These are phyloP conservation scores for Furcasterigmium furcatum DNA, from an alignment of 2,329 filamentous ascomycete species.

Conservation along the genomic window DNA sequence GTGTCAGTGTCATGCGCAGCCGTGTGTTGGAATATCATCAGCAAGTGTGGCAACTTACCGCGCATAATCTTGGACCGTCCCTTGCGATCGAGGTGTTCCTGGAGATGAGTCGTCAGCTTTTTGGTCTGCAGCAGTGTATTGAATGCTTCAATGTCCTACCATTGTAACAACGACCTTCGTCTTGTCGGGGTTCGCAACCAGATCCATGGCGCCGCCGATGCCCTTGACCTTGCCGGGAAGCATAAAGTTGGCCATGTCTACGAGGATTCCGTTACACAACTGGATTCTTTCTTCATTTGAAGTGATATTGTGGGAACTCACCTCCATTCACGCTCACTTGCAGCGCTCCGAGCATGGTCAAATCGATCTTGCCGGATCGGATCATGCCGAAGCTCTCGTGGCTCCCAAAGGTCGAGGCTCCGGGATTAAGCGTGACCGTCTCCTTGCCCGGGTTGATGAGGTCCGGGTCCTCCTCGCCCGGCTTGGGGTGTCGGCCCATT, in stretches of 20 bases:
- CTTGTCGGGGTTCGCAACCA: slow-evolving; percentile 78
- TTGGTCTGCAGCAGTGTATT: too few relatives aligned
- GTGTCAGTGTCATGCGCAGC: not conserved
- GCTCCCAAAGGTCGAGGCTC: slow-evolving; percentile 77
- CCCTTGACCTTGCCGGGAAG: slow-evolving; percentile 90
- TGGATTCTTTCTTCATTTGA: slow-evolving; percentile 19
- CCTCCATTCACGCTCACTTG: slow-evolving; percentile 69
- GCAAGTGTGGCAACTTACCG: slow-evolving; percentile 12
- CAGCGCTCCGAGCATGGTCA: slow-evolving; percentile 89
- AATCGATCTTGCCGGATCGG: slow-evolving; percentile 76
- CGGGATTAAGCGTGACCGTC: slow-evolving; percentile 79
- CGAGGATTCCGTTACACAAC: slow-evolving; percentile 86
- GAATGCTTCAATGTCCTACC: slow-evolving; percentile 19
- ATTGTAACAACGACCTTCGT: slow-evolving; percentile 95
- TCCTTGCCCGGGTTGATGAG: slow-evolving; percentile 93
- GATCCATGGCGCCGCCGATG: slow-evolving; percentile 89
- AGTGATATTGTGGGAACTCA: not conserved
- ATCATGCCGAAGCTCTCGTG: slow-evolving; percentile 96
- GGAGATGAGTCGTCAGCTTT: not conserved
- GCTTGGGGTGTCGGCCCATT: slow-evolving; percentile 67
- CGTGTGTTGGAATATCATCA: not conserved
- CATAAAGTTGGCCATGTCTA: slow-evolving; percentile 91
- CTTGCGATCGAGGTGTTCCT: slow-evolving; percentile 92
- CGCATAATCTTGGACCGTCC: slow-evolving; percentile 91
- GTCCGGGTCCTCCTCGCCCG: slow-evolving; percentile 79